Evolutionary conservation across 345 rosid genomes (phyloP).

Genomic region (Noccaea bulbosa): DNA sequence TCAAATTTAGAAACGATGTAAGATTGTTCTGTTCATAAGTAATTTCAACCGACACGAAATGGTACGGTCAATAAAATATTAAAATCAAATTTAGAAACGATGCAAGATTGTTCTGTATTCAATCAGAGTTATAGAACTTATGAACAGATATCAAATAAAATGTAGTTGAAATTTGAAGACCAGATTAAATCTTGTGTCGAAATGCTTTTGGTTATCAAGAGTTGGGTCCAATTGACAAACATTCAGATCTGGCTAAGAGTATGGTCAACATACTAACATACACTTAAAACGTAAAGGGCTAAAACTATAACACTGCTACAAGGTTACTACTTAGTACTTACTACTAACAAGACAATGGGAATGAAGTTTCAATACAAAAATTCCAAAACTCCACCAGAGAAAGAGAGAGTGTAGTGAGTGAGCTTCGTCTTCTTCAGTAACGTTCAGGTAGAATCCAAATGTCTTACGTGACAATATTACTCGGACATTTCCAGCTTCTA

Average conservation of each 20-base stretch:
- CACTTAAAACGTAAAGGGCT: too few relatives aligned
- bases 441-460: background rate
- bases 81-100: background rate
- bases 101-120: background rate
- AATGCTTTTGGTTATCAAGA: too few relatives aligned
- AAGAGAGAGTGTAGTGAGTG: background rate
- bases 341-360: background rate
- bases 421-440: background rate
- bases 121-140: too few relatives aligned
- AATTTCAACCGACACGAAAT: conserved; percentile 5
- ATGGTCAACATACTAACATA: too few relatives aligned
- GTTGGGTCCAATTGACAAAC: too few relatives aligned
- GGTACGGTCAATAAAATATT: background rate
- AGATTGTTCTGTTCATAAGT: background rate
- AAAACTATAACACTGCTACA: background rate
- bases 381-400: conserved; percentile 4
- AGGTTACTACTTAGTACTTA: background rate
- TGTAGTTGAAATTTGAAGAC: too few relatives aligned
- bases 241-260: too few relatives aligned
- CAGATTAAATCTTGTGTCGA: too few relatives aligned
- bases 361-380: background rate
- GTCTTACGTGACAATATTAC: background rate
- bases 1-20: background rate
- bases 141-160: too few relatives aligned
- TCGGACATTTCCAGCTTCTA: background rate